Evolutionary conservation across 768 basidiomycete genomes (phyloP).

Genomic region (Floccularia luteovirens): DNA sequence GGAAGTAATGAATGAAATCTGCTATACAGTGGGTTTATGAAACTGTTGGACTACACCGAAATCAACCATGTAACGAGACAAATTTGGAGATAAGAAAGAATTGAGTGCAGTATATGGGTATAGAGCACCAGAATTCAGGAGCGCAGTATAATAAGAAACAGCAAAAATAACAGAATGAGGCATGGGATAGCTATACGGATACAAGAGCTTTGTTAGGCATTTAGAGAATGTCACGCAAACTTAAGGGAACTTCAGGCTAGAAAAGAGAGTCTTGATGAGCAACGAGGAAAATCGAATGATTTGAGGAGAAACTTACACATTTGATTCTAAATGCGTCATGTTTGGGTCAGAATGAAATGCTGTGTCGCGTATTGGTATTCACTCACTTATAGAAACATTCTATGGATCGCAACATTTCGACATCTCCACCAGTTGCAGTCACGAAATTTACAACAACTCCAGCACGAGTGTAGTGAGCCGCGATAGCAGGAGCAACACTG

Average conservation of each 20-base stretch:
- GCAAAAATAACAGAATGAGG: slow-evolving; percentile 27
- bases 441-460: slow-evolving; percentile 96
- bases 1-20: slow-evolving; percentile 30
- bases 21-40: slow-evolving; percentile 63
- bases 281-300: background rate
- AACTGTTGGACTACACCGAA: slow-evolving; percentile 31
- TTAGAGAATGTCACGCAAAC: slow-evolving; percentile 84
- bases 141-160: slow-evolving; percentile 37
- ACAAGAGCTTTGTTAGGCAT: slow-evolving; percentile 60
- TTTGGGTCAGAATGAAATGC: too few species aligned
- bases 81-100: slow-evolving; percentile 29
- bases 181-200: slow-evolving; percentile 62
- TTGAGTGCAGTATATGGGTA: slow-evolving; percentile 56
- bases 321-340: slow-evolving; percentile 50
- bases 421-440: slow-evolving; percentile 94
- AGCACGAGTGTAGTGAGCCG: slow-evolving; percentile 78
- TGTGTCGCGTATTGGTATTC: too few species aligned
- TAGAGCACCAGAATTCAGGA: slow-evolving; percentile 53
- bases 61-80: slow-evolving; percentile 57
- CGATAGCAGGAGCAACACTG: slow-evolving; percentile 83
- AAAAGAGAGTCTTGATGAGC: slow-evolving; percentile 15
- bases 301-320: slow-evolving; percentile 55
- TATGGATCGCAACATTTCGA: slow-evolving; percentile 97
- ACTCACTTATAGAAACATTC: slow-evolving; percentile 95
- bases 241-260: slow-evolving; percentile 88